Evolutionary conservation across 352 stramenopile species (phyloP).

Genomic region (Globisporangium abappressorium): DNA sequence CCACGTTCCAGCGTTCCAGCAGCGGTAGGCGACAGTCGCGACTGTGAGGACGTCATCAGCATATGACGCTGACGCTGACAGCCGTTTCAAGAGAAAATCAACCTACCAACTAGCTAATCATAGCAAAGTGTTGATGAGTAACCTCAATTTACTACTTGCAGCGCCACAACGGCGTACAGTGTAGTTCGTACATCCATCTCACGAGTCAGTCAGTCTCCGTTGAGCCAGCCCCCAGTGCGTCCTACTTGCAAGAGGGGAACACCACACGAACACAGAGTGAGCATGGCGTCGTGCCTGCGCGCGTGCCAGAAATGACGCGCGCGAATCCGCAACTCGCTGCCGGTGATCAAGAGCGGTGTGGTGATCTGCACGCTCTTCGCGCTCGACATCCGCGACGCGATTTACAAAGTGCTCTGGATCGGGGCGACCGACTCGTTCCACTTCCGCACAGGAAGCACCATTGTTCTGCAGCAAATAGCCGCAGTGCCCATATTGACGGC

Average conservation of each 20-base stretch:
- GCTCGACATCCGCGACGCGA: constrained; percentile 34
- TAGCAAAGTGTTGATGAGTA: neutral
- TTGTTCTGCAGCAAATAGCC: constrained; percentile 18
- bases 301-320: neutral
- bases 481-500: constrained; percentile 16
- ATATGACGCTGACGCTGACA: neutral
- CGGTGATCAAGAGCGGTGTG: constrained; percentile 17
- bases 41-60: neutral
- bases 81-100: neutral
- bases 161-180: neutral
- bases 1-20: no score
- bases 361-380: constrained; percentile 26
- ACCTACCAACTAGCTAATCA: neutral
- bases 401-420: constrained; percentile 35
- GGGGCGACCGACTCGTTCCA: constrained; percentile 34
- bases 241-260: neutral
- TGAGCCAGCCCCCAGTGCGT: neutral
- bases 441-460: constrained; percentile 25
- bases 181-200: neutral
- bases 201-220: neutral
- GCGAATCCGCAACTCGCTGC: constrained; percentile 1
- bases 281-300: constrained; percentile 1
- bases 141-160: neutral
- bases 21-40: no score
- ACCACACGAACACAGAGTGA: neutral